A percentile compares a stretch with the other conserved stretches of the same genome.
Conservation (phyloP, 2,329 filamentous ascomycete genomes). For the Phaeosphaeria sp. region DNA sequence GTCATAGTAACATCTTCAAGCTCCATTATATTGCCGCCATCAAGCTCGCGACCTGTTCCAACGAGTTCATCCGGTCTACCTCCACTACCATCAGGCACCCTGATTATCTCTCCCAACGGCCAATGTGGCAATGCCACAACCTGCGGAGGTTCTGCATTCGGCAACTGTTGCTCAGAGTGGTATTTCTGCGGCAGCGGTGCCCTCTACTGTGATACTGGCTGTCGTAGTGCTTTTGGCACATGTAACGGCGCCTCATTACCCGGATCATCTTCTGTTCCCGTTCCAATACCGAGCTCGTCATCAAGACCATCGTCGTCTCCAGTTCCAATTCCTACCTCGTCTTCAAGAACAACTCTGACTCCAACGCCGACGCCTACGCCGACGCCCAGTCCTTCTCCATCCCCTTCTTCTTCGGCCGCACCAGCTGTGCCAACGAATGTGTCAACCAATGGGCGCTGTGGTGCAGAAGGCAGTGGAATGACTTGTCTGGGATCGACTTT, state of each 20-base stretch:
- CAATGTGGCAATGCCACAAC: conserved; percentile 40
- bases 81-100: conserved; percentile 29
- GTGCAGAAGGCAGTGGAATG: conserved; percentile 25
- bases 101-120: conserved; percentile 33
- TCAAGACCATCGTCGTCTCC: conserved; percentile 1
- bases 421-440: conserved; percentile 28
- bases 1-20: not conserved
- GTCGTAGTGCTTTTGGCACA: conserved; percentile 29
- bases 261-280: conserved; percentile 3
- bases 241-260: conserved; percentile 26
- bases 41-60: conserved; percentile 8
- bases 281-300: conserved; percentile 15
- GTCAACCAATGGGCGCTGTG: conserved; percentile 36
- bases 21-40: not conserved
- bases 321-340: not conserved
- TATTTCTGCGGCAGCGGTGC: conserved; percentile 31
- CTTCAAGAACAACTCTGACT: not conserved
- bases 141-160: conserved; percentile 31
- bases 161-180: conserved; percentile 34
- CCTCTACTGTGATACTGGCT: conserved; percentile 38
- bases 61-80: conserved; percentile 23
- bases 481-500: conserved; percentile 30
- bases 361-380: conserved; percentile 6
- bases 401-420: conserved; percentile 18
- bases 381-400: conserved; percentile 14